A percentile compares a stretch with the other conserved stretches of the same genome.
Conservation (phyloP, 805 yeast species). For the Kodamaea hsintzibuensis region DNA sequence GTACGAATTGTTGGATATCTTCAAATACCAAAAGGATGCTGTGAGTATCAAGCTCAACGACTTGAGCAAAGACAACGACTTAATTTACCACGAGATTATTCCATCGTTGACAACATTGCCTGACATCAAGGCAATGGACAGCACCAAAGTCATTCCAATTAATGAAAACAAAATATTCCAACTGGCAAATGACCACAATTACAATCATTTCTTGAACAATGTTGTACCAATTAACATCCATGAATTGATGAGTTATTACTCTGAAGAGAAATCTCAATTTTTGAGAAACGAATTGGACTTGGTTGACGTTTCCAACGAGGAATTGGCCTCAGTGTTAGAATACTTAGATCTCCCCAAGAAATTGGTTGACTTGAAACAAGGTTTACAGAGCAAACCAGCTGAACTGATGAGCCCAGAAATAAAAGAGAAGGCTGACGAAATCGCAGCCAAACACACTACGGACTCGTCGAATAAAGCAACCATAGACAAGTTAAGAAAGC, state of each 20-base stretch:
- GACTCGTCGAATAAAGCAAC: constrained; percentile 35
- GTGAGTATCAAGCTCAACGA: constrained; percentile 37
- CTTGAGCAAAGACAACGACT: constrained; percentile 82
- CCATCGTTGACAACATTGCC: constrained; percentile 64
- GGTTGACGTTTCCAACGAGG: constrained; percentile 76
- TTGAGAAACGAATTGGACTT: constrained; percentile 73
- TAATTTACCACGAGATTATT: constrained; percentile 76
- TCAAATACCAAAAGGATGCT: constrained; percentile 43
- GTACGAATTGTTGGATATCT: constrained; percentile 41
- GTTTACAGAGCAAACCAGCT: constrained; percentile 18
- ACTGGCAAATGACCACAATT: constrained; percentile 38
- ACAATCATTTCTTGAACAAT: constrained; percentile 64
- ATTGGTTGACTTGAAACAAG: constrained; percentile 52
- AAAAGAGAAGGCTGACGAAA: constrained; percentile 20
- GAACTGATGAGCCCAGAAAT: constrained; percentile 11
- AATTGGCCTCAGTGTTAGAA: constrained; percentile 75
- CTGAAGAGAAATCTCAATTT: constrained; percentile 83
- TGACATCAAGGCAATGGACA: constrained; percentile 67
- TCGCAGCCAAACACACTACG: constrained; percentile 26
- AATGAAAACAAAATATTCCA: constrained; percentile 45
- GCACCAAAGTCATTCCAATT: constrained; percentile 61
- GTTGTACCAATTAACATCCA: constrained; percentile 86
- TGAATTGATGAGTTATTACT: constrained; percentile 81
- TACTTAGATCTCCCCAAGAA: constrained; percentile 74
- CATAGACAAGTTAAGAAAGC: constrained; percentile 33